Conservation (phyloP, 768 basidiomycete genomes). For the Pleurotus sapidus region DNA sequence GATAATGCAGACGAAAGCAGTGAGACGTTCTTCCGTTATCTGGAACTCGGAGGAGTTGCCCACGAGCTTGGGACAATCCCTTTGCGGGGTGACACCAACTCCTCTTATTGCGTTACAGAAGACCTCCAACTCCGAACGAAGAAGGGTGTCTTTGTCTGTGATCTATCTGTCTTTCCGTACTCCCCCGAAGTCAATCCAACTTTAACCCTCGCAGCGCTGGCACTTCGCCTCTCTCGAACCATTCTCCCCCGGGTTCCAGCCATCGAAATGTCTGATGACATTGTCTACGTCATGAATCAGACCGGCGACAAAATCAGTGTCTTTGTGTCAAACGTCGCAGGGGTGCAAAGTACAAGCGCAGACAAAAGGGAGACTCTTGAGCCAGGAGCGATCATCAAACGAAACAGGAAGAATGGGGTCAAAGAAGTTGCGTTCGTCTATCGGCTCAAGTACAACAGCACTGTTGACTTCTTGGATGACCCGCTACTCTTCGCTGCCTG, state of each 20-base stretch:
- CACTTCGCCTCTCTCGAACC: constrained; percentile 19
- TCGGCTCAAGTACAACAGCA: neutral
- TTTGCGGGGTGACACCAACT: constrained; percentile 3
- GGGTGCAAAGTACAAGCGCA: neutral
- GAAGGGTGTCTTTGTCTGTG: constrained; percentile 20
- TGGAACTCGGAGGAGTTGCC: constrained; percentile 22
- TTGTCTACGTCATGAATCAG: constrained; percentile 7
- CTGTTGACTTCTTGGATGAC: neutral
- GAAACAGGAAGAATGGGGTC: neutral
- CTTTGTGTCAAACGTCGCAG: neutral
- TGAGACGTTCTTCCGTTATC: constrained; percentile 11
- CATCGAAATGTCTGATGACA: too few relatives aligned
- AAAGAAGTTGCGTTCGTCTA: constrained; percentile 6
- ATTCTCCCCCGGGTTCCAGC: constrained; percentile 3
- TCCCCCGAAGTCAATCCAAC: constrained; percentile 23
- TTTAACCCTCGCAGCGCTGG: constrained; percentile 20
- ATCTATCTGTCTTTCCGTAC: constrained; percentile 23
- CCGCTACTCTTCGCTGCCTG: neutral
- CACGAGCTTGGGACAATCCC: constrained; percentile 24
- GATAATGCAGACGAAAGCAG: constrained; percentile 1
- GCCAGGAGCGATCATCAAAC: neutral
- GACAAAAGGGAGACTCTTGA: constrained; percentile 1
- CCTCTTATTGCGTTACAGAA: constrained; percentile 9
- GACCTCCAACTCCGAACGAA: constrained; percentile 14
- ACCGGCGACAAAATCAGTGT: constrained; percentile 7